Conservation (phyloP, 257 asterid species). For the Fraxinus excelsior region DNA sequence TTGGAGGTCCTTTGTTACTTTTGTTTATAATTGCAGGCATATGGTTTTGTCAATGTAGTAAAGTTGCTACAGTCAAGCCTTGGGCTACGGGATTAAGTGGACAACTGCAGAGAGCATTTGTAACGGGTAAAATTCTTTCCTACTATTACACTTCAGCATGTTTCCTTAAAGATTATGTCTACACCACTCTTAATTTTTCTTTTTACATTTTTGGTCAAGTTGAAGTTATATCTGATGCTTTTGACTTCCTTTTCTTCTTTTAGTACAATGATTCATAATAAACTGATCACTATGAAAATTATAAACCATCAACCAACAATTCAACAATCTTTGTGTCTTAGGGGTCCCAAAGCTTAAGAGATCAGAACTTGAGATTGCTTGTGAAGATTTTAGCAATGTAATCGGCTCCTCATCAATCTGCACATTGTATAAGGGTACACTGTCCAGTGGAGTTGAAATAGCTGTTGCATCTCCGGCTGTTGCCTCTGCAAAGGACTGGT, state of each 20-base stretch:
- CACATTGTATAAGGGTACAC: conserved; percentile 76
- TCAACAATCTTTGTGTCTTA: conserved; percentile 24
- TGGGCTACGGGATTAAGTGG: conserved; percentile 97
- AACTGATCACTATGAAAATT: conserved; percentile 1
- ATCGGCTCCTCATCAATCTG: conserved; percentile 67
- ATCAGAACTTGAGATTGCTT: conserved; percentile 77
- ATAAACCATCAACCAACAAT: background rate
- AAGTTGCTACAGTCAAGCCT: conserved; percentile 79
- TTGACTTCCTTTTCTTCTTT: conserved; percentile 6
- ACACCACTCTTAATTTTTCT: background rate
- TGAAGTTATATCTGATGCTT: background rate
- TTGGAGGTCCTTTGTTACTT: conserved; percentile 62
- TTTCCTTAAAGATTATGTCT: background rate
- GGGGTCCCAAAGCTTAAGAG: conserved; percentile 89
- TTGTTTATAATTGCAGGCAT: conserved; percentile 34
- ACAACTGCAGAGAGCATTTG: conserved; percentile 84
- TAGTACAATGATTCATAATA: conserved; percentile 2
- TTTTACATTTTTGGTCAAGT: background rate
- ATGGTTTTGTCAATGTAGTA: conserved; percentile 44
- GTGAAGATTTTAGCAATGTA: conserved; percentile 94
- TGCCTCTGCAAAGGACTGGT: conserved; percentile 72
- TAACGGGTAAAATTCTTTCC: conserved; percentile 55
- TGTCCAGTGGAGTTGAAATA: conserved; percentile 90
- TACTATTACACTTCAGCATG: background rate
- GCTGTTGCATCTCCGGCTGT: conserved; percentile 70